Percentiles rank a stretch among this genome's conserved stretches.
phyloP scores from a whole-genome alignment of 192 early-diverging fungal species.

The Podila epigama region DNA sequence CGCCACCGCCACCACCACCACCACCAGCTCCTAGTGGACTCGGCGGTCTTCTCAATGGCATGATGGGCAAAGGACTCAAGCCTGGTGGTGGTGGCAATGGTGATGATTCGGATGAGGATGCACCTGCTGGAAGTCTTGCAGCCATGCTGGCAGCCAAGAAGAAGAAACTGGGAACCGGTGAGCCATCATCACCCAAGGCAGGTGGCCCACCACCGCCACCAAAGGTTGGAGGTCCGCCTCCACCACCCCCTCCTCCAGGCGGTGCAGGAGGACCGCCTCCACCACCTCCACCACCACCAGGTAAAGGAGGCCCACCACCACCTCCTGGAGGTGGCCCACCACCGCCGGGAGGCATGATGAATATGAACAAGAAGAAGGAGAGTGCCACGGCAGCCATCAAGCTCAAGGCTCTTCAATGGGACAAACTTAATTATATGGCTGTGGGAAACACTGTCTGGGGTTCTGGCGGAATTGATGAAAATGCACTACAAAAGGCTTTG shows the following conservation, averaged over 20 bases:
- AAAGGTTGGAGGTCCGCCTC: constrained; percentile 22
- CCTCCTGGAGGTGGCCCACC: constrained; percentile 7
- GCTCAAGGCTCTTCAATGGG: constrained; percentile 81
- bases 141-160: constrained; percentile 49
- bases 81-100: background rate
- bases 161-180: constrained; percentile 43
- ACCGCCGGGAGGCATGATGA: constrained; percentile 25
- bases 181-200: constrained; percentile 22
- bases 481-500: constrained; percentile 52
- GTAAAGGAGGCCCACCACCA: constrained; percentile 20
- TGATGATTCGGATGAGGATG: constrained; percentile 26
- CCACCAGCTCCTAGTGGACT: constrained; percentile 22
- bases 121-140: constrained; percentile 31
- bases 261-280: constrained; percentile 18
- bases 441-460: constrained; percentile 76
- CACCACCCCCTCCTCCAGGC: constrained; percentile 51
- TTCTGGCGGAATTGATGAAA: constrained; percentile 58
- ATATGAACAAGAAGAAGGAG: constrained; percentile 69
- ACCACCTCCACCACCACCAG: constrained; percentile 53
- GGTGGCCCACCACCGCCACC: constrained; percentile 29
- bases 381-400: constrained; percentile 73
- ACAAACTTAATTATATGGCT: constrained; percentile 71
- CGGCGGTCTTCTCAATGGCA: constrained; percentile 23
- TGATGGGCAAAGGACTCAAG: constrained; percentile 15
- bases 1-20: constrained; percentile 27